These are phyloP conservation scores for Naegleria fowleri DNA, from an alignment of 208 protist genomes.

Conservation along the genomic window DNA sequence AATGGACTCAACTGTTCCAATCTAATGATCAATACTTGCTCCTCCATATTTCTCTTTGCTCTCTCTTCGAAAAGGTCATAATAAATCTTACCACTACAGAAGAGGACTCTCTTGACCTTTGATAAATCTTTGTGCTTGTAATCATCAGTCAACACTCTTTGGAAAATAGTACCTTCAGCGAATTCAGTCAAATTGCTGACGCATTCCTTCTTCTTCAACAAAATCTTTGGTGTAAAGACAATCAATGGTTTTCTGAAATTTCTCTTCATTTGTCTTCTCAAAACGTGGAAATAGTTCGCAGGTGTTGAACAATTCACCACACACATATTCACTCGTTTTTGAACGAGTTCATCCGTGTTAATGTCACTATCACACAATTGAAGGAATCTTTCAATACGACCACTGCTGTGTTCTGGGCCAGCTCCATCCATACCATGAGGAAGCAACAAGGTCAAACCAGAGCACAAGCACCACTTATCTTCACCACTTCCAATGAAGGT, in stretches of 20 bases:
- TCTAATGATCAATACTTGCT: slow-evolving; percentile 73
- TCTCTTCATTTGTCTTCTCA: slow-evolving; percentile 91
- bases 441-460: slow-evolving; percentile 85
- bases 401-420: slow-evolving; percentile 92
- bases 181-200: slow-evolving; percentile 26
- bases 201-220: slow-evolving; percentile 52
- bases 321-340: slow-evolving; percentile 73
- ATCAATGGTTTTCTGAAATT: slow-evolving; percentile 96
- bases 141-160: slow-evolving; percentile 65
- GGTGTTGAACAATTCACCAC: slow-evolving; percentile 86
- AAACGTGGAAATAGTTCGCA: slow-evolving; percentile 98
- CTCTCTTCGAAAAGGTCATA: slow-evolving; percentile 77
- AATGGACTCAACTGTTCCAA: slow-evolving; percentile 94
- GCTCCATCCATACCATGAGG: slow-evolving; percentile 96
- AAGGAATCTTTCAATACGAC: slow-evolving; percentile 93
- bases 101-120: slow-evolving; percentile 74
- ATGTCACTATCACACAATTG: slow-evolving; percentile 87
- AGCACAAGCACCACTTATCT: slow-evolving; percentile 94
- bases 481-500: slow-evolving; percentile 85
- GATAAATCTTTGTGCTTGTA: slow-evolving; percentile 35
- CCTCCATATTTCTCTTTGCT: slow-evolving; percentile 57
- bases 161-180: slow-evolving; percentile 52
- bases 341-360: slow-evolving; percentile 53
- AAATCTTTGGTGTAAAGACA: slow-evolving; percentile 82
- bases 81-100: slow-evolving; percentile 95